Evolutionary conservation across 257 asterid species (phyloP).

Genomic region (Solanum stenotomum): DNA sequence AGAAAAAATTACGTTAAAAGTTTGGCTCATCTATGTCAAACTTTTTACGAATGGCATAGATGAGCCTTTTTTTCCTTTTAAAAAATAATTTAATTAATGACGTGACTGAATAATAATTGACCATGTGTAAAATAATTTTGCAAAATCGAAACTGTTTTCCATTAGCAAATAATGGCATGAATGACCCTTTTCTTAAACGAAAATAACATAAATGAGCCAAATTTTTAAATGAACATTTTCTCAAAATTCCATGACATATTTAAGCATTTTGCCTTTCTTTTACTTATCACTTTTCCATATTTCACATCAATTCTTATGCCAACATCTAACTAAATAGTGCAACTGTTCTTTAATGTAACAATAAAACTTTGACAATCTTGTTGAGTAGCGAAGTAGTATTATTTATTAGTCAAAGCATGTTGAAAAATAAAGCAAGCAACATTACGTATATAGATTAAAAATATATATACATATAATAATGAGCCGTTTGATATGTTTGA

Average conservation of each 20-base stretch:
- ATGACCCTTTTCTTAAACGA: rapidly evolving
- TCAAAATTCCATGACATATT: neutral
- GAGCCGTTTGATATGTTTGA: too few relatives aligned
- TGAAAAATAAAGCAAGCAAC: neutral
- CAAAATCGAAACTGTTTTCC: too few relatives aligned
- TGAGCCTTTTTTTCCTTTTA: too few relatives aligned
- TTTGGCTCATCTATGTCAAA: rapidly evolving
- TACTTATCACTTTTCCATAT: neutral
- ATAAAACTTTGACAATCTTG: neutral
- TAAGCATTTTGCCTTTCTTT: neutral
- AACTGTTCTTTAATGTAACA: neutral
- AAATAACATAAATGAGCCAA: too few relatives aligned
- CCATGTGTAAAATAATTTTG: too few relatives aligned
- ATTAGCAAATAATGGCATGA: too few relatives aligned
- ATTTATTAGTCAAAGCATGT: neutral
- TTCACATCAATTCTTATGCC: neutral
- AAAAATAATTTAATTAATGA: neutral
- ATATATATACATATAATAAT: neutral
- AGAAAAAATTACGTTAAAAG: too few relatives aligned
- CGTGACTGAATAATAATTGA: neutral
- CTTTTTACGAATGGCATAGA: neutral
- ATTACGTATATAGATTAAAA: neutral
- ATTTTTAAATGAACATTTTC: too few relatives aligned
- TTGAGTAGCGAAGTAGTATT: neutral
- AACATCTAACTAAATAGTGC: neutral